Base-by-base conservation (phyloP, 2,329 filamentous ascomycete genomes). In the Delphinella strobiligena region DNA sequence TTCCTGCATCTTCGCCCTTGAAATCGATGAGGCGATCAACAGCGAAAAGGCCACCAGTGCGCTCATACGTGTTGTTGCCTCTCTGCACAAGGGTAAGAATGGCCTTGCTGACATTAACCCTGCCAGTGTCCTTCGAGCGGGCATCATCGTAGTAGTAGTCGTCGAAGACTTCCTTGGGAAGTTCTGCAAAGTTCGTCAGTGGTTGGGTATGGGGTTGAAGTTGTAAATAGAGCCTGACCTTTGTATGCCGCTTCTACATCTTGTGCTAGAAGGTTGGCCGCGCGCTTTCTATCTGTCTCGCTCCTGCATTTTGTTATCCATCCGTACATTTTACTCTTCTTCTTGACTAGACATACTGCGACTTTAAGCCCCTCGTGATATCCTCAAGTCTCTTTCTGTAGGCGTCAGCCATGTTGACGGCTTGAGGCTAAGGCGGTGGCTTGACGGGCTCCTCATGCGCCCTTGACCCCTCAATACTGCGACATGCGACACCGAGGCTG, bases 11-110 rank as follows among this genome's bases (percentile, higher is more conserved):
- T 51, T 95, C 85, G 43, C 88, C 89, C 52, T 95, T 89, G 58
- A 96, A 95, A 59, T 95, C 88, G 61, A 96, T 89, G 40, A 98
- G 76, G 42, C 82, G 81, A 60, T 94, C 89, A 45, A 98, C 75
- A 44, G 89, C 89, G 52, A 91, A 81, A 46, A 98, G 82, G 38
- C 91, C 93, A 46, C 88, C 91, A 41, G 95, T 78, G 43, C 87
- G 81, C 58, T 98, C 91, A 51, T 80, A 78, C 4, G 85, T 81
- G 59, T 94, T 88, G 63, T 75, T 81, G 47, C 87, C 84, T 59
- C 89, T 85, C 35, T 86, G 78, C 45, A 93, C 86, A 48, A 96
- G 71, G 48, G 72, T 67, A 40, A 75, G 75, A 51, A 85, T 80
- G 42, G 74, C 73, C 49, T 68, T 64, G 54, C 75, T 80, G 46